Evolutionary conservation across 1,139 yeast species (phyloP), one percentile per base, ranked within the genome.

Genomic region (Hanseniaspora uvarum): DNA sequence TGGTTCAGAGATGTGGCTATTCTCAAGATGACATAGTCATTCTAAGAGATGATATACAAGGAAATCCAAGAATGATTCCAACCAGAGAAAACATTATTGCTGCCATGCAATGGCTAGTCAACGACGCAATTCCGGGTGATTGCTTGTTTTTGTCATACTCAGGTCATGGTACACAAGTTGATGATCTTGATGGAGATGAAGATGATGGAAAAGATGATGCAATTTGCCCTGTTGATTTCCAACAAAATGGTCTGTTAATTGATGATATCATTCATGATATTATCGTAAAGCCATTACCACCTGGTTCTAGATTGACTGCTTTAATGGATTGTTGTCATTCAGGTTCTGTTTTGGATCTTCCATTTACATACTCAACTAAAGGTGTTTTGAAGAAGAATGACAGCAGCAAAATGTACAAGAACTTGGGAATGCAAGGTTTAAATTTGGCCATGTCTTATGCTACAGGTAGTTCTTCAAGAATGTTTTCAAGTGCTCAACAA

Each of bases 321-420:
- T 72, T 89, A 60, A 88, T 81, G 64, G 97, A 89, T 70, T 83
- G 94, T 21, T 89, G 97, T 66, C 97, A 89, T 66, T 86, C 95
- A 1, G 97, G 96, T 30, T 83, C 96, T 4, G 94, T 81, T 0
- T 70, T 89, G 63, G 97, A 89, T 68, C 72, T 89, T 59, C 97
- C 97, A 1, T 89, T 81, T 64, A 80, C 83, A 51, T 89, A 89
- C 69, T 81, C 94, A 18, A 92, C 97, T 14, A 86, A 86, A 65
- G 97, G 97, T 55, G 81, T 86, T 5, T 72, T 89, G 53, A 89
- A 89, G 70, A 95, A 88, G 68, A 95, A 95, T 43, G 87, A 83
- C 68, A 37, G 34, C 8, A 12, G 19, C 19, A 46, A 50, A 26
- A 71, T 88, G 61, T 79, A 83, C 72, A 85, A 87, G 66, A 95